phyloP scores from a whole-genome alignment of 75 land plant species.

The Pseudotsuga menziesii region DNA sequence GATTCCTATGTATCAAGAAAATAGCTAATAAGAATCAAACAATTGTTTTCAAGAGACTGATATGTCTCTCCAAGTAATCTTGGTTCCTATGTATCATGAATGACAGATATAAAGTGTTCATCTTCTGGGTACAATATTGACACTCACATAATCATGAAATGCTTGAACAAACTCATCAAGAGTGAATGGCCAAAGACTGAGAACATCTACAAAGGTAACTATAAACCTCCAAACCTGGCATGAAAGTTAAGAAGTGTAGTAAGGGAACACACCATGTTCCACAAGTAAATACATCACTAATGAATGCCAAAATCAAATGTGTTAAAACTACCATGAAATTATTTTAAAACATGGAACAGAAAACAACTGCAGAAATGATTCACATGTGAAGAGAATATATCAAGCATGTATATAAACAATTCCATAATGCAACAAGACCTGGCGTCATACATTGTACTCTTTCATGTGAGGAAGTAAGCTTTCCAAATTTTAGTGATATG shows the following conservation, averaged over 20 bases:
- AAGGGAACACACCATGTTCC: background rate
- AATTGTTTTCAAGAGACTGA: constrained; percentile 70
- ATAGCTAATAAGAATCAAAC: constrained; percentile 13
- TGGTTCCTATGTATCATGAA: constrained; percentile 54
- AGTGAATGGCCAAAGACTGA: constrained; percentile 98
- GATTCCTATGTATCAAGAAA: constrained; percentile 50
- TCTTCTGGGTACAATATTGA: background rate
- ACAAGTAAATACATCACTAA: background rate
- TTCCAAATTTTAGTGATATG: background rate
- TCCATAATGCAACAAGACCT: background rate
- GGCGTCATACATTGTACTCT: background rate
- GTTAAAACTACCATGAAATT: background rate
- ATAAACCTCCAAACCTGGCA: constrained; percentile 93
- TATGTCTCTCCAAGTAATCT: constrained; percentile 82
- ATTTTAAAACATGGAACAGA: background rate
- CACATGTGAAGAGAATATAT: background rate
- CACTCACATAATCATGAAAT: constrained; percentile 93
- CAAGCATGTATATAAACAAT: background rate
- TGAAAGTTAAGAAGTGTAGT: background rate
- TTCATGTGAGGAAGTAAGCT: background rate
- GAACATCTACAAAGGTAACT: constrained; percentile 85
- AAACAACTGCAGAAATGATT: background rate
- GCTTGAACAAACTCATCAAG: constrained; percentile 97
- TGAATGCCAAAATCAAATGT: background rate
- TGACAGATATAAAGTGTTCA: background rate